A percentile compares a stretch with the other conserved stretches of the same genome.
These are phyloP conservation scores for Epichloe aotearoae DNA, from an alignment of 2,329 filamentous ascomycete species.

Conservation along the genomic window DNA sequence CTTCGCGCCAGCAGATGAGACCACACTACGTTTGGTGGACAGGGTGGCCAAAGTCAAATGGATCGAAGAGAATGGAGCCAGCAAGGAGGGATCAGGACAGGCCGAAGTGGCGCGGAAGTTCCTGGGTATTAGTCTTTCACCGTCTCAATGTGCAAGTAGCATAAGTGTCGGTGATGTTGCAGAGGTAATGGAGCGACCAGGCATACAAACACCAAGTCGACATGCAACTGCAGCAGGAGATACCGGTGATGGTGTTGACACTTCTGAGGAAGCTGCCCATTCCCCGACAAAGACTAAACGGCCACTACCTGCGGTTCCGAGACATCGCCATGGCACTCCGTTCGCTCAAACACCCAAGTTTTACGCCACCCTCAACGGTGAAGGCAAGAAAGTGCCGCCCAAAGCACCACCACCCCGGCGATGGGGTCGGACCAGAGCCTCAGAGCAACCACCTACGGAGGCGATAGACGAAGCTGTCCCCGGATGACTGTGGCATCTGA, in stretches of 20 bases:
- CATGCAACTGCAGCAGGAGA: slow-evolving; percentile 22
- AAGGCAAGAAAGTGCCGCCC: slow-evolving; percentile 28
- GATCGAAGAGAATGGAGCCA: slow-evolving; percentile 34
- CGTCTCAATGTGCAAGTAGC: slow-evolving; percentile 53
- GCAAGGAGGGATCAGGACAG: slow-evolving; percentile 21
- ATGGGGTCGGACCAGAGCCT: slow-evolving; percentile 26
- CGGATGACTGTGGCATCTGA: not conserved
- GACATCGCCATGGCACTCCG: slow-evolving; percentile 40
- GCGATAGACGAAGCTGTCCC: not conserved
- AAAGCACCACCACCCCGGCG: slow-evolving; percentile 34
- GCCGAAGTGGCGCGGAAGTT: slow-evolving; percentile 42
- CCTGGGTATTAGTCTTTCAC: slow-evolving; percentile 58
- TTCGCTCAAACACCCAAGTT: slow-evolving; percentile 21
- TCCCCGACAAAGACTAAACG: slow-evolving; percentile 26
- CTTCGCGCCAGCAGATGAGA: slow-evolving; percentile 71
- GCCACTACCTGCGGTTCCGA: slow-evolving; percentile 40
- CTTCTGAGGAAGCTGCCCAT: slow-evolving; percentile 11
- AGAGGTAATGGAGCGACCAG: slow-evolving; percentile 67
- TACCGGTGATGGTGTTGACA: slow-evolving; percentile 4
- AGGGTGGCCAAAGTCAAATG: slow-evolving; percentile 63
- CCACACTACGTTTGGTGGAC: slow-evolving; percentile 62
- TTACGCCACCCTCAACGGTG: slow-evolving; percentile 17
- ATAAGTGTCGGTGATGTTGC: slow-evolving; percentile 69
- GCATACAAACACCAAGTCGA: slow-evolving; percentile 66
- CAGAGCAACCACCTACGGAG: slow-evolving; percentile 16